phyloP scores from a whole-genome alignment of 306 rosid species.

The Echinosophora koreensis region DNA sequence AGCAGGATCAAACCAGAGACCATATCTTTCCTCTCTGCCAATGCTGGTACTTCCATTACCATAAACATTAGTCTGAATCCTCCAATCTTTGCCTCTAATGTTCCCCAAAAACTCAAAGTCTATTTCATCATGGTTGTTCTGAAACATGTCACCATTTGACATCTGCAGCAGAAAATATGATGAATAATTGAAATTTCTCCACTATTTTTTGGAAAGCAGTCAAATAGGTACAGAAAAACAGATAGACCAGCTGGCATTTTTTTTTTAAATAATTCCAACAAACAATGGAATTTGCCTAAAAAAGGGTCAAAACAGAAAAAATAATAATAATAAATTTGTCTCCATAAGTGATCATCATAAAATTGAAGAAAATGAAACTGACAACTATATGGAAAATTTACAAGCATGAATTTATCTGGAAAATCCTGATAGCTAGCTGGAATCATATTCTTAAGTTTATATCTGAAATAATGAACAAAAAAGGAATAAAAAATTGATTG shows the following conservation, averaged over 20 bases:
- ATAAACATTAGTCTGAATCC: conserved; percentile 93
- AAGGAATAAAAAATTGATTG: not conserved
- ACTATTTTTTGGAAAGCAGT: not conserved
- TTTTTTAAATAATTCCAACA: conserved; percentile 19
- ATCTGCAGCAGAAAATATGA: conserved; percentile 60
- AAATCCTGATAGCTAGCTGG: conserved; percentile 13
- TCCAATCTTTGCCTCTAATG: conserved; percentile 95
- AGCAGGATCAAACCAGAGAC: conserved; percentile 94
- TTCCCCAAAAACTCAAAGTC: conserved; percentile 97
- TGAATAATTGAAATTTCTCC: not conserved
- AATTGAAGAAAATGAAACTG: conserved; percentile 39
- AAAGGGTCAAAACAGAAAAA: not conserved
- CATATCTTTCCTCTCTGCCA: conserved; percentile 94
- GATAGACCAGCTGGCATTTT: conserved; percentile 30
- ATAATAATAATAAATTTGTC: not conserved
- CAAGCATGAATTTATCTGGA: not conserved
- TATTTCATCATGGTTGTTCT: conserved; percentile 91
- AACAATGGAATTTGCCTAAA: conserved; percentile 4
- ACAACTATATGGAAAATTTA: not conserved
- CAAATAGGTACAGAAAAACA: conserved; percentile 8
- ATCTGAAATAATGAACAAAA: not conserved
- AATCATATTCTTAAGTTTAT: not conserved
- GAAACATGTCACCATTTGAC: conserved; percentile 90
- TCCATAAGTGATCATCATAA: conserved; percentile 7
- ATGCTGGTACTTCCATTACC: conserved; percentile 93